A percentile compares a stretch with the other conserved stretches of the same genome.
These are phyloP conservation scores for Mycosarcoma maydis DNA, from an alignment of 1,284 basidiomycete genomes.

Conservation along the genomic window DNA sequence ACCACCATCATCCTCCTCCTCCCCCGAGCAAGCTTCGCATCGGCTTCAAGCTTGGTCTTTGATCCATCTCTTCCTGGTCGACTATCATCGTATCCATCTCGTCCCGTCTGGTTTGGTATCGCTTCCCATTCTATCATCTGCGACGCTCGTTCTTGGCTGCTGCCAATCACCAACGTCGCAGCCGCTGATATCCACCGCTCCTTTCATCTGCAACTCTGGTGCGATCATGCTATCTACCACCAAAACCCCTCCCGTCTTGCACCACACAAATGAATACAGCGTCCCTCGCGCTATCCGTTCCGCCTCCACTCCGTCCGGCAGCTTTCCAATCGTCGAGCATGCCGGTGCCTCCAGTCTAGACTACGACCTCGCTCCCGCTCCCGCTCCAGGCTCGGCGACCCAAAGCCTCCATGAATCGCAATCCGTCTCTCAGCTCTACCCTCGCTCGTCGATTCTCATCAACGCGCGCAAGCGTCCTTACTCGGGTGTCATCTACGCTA, in stretches of 20 bases:
- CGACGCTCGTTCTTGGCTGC: background rate
- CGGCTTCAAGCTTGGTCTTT: background rate
- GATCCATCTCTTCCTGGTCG: background rate
- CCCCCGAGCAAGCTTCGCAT: background rate
- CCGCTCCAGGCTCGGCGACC: constrained; percentile 7
- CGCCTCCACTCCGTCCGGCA: constrained; percentile 22
- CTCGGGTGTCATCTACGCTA: constrained; percentile 34
- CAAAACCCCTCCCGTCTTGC: constrained; percentile 23
- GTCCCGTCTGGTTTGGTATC: too few species aligned
- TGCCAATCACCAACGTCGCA: too few species aligned
- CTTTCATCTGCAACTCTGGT: background rate
- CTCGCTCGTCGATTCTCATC: constrained; percentile 47
- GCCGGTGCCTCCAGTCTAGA: constrained; percentile 34
- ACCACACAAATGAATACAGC: constrained; percentile 27
- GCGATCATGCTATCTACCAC: constrained; percentile 32
- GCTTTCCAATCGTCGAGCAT: constrained; percentile 25
- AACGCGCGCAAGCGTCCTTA: constrained; percentile 43
- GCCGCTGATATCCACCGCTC: background rate
- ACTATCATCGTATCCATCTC: too few species aligned
- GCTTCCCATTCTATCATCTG: background rate
- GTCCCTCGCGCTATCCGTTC: constrained; percentile 29
- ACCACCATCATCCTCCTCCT: background rate
- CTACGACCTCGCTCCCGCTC: constrained; percentile 8
- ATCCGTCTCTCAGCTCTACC: constrained; percentile 18
- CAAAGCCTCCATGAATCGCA: constrained; percentile 24